These are phyloP conservation scores for Solanum chmielewskii DNA, from an alignment of 257 asterid species.

Conservation along the genomic window DNA sequence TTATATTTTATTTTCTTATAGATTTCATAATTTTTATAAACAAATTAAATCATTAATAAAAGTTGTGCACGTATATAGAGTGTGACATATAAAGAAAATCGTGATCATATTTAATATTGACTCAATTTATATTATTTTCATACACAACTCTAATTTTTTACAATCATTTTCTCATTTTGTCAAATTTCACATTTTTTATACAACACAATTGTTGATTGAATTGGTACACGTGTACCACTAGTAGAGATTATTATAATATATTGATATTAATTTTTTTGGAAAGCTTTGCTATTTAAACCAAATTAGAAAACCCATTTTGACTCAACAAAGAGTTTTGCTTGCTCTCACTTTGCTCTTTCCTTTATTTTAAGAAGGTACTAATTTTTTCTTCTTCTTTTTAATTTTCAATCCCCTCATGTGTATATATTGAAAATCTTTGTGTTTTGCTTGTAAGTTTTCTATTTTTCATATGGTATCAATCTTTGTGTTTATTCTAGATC, in stretches of 20 bases:
- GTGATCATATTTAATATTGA: not conserved
- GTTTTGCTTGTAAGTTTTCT: not conserved
- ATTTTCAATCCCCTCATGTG: not conserved
- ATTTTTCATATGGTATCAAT: not conserved
- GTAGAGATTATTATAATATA: too few relatives aligned
- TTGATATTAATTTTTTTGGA: not conserved
- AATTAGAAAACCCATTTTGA: not conserved
- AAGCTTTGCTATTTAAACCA: not conserved
- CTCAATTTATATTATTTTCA: not conserved
- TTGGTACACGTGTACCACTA: not conserved
- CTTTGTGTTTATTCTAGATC: not conserved
- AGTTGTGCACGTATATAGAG: not conserved
- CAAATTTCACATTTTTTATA: too few relatives aligned
- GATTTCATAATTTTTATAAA: not conserved
- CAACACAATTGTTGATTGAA: not conserved
- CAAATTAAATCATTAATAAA: too few relatives aligned
- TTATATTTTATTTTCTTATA: too few relatives aligned
- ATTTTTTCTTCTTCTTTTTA: not conserved
- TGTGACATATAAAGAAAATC: not conserved
- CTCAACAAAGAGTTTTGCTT: not conserved
- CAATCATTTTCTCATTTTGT: not conserved
- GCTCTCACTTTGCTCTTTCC: not conserved
- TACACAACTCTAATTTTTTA: not conserved
- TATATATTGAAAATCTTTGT: not conserved
- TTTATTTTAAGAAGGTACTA: not conserved